phyloP scores from a whole-genome alignment of 169 alveolate genomes.

The Plasmodium gonderi region DNA sequence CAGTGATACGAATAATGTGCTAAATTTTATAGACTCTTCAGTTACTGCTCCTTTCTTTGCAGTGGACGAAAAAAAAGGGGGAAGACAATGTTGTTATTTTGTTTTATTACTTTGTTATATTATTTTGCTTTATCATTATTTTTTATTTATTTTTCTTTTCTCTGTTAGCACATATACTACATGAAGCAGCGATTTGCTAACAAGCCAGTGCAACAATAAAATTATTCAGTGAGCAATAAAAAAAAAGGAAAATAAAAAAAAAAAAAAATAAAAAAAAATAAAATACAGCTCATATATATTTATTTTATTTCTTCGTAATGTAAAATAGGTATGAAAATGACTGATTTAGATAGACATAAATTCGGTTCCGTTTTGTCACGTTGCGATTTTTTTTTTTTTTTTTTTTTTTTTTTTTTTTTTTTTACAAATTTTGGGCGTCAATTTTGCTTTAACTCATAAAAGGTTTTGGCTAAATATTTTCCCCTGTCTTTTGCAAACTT shows the following conservation, averaged over 20 bases:
- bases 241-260: too few species aligned
- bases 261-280: too few species aligned
- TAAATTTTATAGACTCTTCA: background rate
- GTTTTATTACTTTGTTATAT: background rate
- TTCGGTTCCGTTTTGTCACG: background rate
- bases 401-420: background rate
- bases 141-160: background rate
- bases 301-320: background rate
- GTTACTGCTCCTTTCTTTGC: background rate
- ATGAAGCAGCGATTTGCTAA: too few species aligned
- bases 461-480: slow-evolving; percentile 60
- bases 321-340: background rate
- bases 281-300: too few species aligned
- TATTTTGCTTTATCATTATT: background rate
- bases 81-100: background rate
- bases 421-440: background rate
- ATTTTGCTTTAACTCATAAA: slow-evolving; percentile 46
- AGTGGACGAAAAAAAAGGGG: background rate
- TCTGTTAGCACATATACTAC: too few species aligned
- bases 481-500: slow-evolving; percentile 72
- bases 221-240: too few species aligned
- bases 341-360: background rate
- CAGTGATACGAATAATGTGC: background rate
- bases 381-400: background rate
- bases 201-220: too few species aligned